A percentile compares a stretch with the other conserved stretches of the same genome.
Conservation (phyloP, 163 green algal species). For the Scenedesmus sp. region DNA sequence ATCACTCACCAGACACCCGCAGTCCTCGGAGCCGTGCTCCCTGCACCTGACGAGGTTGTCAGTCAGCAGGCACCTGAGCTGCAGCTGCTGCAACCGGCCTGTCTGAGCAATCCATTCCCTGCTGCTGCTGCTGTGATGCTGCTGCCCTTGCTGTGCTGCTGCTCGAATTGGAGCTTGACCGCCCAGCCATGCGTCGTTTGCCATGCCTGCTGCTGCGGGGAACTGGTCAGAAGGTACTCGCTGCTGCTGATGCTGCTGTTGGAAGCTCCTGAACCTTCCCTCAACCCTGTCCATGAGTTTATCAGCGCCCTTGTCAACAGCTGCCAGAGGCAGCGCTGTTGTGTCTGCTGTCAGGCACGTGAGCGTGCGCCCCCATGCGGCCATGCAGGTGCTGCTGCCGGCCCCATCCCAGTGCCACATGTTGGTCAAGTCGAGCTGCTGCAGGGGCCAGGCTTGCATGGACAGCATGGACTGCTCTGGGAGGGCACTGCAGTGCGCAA, state of each 20-base stretch:
- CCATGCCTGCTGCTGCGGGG: neutral
- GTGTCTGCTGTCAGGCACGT: neutral
- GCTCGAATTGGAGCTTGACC: neutral
- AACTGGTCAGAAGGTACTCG: neutral
- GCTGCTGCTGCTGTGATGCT: neutral
- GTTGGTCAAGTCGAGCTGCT: neutral
- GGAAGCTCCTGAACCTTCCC: neutral
- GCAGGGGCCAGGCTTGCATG: neutral
- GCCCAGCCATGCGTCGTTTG: neutral
- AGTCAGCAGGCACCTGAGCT: neutral
- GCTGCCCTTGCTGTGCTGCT: neutral
- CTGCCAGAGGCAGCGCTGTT: neutral
- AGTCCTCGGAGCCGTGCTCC: neutral
- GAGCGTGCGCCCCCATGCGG: neutral
- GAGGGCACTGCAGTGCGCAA: conserved; percentile 3
- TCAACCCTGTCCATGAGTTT: neutral
- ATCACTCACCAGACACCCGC: neutral
- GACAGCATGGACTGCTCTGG: neutral
- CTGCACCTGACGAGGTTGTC: conserved; percentile 19
- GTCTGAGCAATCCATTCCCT: neutral
- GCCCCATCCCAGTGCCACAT: conserved; percentile 33
- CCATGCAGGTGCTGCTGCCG: neutral
- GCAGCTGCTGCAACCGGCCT: conserved; percentile 16
- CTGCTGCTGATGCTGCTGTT: conserved; percentile 31
- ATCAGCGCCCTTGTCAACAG: neutral